phyloP scores from a whole-genome alignment of 768 basidiomycete genomes.

The Russula emetica region DNA sequence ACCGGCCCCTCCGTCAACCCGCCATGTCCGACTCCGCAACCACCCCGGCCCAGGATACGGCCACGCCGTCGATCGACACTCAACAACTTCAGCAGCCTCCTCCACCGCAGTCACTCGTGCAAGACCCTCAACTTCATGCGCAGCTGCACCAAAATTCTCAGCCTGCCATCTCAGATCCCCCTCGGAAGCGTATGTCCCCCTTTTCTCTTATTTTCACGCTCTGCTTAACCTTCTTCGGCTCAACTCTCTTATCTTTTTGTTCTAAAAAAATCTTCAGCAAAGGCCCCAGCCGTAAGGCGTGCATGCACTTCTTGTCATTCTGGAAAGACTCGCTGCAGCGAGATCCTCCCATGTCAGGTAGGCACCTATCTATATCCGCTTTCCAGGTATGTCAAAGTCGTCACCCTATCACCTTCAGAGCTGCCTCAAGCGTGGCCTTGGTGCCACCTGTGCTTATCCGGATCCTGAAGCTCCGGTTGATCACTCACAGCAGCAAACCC shows the following conservation, averaged over 20 bases:
- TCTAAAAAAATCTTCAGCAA: conserved; percentile 43
- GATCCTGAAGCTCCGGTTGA: conserved; percentile 53
- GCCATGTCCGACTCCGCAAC: conserved; percentile 62
- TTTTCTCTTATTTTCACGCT: not conserved
- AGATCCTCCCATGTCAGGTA: conserved; percentile 79
- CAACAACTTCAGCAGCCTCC: conserved; percentile 42
- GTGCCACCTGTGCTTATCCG: conserved; percentile 66
- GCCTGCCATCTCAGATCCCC: conserved; percentile 32
- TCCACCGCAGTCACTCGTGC: conserved; percentile 20
- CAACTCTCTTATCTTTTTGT: conserved; percentile 26
- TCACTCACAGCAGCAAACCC: conserved; percentile 27
- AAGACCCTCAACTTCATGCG: conserved; percentile 35
- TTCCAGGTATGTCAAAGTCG: conserved; percentile 16
- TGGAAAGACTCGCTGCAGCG: conserved; percentile 80
- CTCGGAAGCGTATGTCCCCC: conserved; percentile 57
- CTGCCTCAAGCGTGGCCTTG: conserved; percentile 77
- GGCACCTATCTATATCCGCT: conserved; percentile 17
- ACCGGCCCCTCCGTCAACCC: conserved; percentile 55
- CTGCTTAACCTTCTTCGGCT: not conserved
- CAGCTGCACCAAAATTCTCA: conserved; percentile 31
- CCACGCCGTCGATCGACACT: conserved; percentile 55
- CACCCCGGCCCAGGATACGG: conserved; percentile 64
- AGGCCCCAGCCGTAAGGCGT: conserved; percentile 75
- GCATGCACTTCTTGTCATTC: conserved; percentile 79
- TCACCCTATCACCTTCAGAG: conserved; percentile 44